These are phyloP conservation scores for Hypoxylon trugodes DNA, from an alignment of 495 filamentous ascomycete species.

Conservation along the genomic window DNA sequence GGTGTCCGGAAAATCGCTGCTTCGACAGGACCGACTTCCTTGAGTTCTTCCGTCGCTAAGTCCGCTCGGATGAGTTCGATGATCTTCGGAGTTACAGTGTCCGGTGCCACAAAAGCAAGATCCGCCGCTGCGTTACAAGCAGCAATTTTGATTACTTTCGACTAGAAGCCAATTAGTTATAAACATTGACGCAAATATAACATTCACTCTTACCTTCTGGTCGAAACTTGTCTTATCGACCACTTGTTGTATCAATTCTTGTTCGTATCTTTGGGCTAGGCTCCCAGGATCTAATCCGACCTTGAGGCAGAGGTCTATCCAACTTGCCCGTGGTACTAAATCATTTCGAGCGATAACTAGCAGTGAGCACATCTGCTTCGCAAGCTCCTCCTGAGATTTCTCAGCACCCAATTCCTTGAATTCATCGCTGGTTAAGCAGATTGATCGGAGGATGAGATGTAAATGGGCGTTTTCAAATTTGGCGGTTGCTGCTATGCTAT, in stretches of 20 bases:
- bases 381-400: conserved; percentile 54
- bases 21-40: conserved; percentile 80
- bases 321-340: conserved; percentile 77
- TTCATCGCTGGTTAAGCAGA: conserved; percentile 65
- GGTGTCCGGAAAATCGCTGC: conserved; percentile 90
- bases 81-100: conserved; percentile 77
- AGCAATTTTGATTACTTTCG: conserved; percentile 65
- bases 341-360: conserved; percentile 81
- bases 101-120: conserved; percentile 91
- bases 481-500: conserved; percentile 73
- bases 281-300: conserved; percentile 82
- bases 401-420: conserved; percentile 47
- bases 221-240: conserved; percentile 55
- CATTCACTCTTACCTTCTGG: conserved; percentile 52
- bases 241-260: conserved; percentile 57
- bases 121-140: conserved; percentile 85
- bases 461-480: conserved; percentile 69
- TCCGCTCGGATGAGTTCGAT: conserved; percentile 76
- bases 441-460: conserved; percentile 71
- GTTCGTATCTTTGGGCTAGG: conserved; percentile 66
- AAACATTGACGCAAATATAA: not conserved
- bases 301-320: conserved; percentile 87
- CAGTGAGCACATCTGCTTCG: conserved; percentile 73
- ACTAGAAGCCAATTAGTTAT: conserved; percentile 41
- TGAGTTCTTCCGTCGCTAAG: conserved; percentile 70